Conservation (phyloP, 2,329 filamentous ascomycete species). For the Trichophaea hybrida region DNA sequence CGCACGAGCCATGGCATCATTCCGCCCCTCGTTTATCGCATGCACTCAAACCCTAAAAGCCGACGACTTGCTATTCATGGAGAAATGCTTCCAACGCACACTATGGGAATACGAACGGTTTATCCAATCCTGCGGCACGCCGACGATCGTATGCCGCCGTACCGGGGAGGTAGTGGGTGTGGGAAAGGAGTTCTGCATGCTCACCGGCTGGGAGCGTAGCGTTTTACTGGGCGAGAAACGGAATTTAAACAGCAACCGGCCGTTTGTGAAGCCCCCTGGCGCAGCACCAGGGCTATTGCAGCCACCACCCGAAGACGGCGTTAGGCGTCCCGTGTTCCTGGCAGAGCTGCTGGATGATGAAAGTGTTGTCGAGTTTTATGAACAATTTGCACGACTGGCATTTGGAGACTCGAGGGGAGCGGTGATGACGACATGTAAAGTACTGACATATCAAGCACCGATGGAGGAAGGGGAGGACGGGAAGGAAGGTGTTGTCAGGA, state of each 20-base stretch:
- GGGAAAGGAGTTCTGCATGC: constrained; percentile 89
- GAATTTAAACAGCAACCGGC: constrained; percentile 71
- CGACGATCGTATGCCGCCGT: constrained; percentile 78
- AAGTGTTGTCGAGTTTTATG: constrained; percentile 85
- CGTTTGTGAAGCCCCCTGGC: constrained; percentile 37
- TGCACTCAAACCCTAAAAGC: constrained; percentile 78
- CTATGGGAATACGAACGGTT: constrained; percentile 89
- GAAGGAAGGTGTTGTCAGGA: constrained; percentile 6
- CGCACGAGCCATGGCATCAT: constrained; percentile 73
- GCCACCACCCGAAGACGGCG: constrained; percentile 30
- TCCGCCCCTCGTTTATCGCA: constrained; percentile 83
- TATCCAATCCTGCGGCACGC: constrained; percentile 73
- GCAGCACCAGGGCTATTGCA: constrained; percentile 12
- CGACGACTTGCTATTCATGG: constrained; percentile 90
- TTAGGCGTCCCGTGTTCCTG: constrained; percentile 64
- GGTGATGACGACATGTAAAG: constrained; percentile 66
- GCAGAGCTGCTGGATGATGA: constrained; percentile 89
- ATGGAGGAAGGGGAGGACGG: constrained; percentile 13
- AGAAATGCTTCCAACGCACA: constrained; percentile 88
- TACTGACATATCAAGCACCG: constrained; percentile 59
- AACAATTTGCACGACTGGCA: constrained; percentile 82
- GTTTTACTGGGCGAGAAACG: constrained; percentile 74
- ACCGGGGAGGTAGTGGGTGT: constrained; percentile 91
- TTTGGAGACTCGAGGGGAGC: constrained; percentile 82
- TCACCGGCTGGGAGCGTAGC: constrained; percentile 88